Conservation (phyloP, 164 flowering plant genomes). For the Santalum album region DNA sequence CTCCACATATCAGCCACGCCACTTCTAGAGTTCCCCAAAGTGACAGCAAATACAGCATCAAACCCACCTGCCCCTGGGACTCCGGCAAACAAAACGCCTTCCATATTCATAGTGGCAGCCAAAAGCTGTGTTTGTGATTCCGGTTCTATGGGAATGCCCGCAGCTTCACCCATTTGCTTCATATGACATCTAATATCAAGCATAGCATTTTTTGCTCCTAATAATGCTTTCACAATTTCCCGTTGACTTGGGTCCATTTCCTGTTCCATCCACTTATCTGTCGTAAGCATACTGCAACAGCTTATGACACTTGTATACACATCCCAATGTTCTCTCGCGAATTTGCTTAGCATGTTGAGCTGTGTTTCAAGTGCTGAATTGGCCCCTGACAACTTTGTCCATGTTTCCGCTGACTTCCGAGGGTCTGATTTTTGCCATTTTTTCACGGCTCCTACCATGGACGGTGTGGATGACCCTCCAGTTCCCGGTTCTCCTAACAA, state of each 20-base stretch:
- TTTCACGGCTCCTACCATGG: constrained; percentile 98
- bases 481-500: constrained; percentile 94
- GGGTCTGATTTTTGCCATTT: constrained; percentile 94
- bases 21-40: constrained; percentile 55
- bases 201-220: no score
- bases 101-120: constrained; percentile 75
- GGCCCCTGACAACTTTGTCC: constrained; percentile 69
- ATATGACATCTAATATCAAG: no score
- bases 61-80: constrained; percentile 99
- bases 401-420: constrained; percentile 49
- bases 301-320: constrained; percentile 40
- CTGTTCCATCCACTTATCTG: constrained; percentile 24
- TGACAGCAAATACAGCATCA: constrained; percentile 91
- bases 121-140: constrained; percentile 81
- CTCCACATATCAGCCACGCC: constrained; percentile 61
- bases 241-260: no score
- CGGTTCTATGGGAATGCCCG: constrained; percentile 52
- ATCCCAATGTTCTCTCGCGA: constrained; percentile 64
- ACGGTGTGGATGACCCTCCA: constrained; percentile 98
- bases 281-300: constrained; percentile 47
- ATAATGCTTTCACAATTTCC: no score
- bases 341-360: constrained; percentile 39
- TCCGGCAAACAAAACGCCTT: constrained; percentile 92
- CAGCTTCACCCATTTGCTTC: no score
- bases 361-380: constrained; percentile 69